Evolutionary conservation across 2,329 filamentous ascomycete genomes (phyloP), one percentile per base, ranked within the genome.

Genomic region (Aspergillus brunneoviolaceus): DNA sequence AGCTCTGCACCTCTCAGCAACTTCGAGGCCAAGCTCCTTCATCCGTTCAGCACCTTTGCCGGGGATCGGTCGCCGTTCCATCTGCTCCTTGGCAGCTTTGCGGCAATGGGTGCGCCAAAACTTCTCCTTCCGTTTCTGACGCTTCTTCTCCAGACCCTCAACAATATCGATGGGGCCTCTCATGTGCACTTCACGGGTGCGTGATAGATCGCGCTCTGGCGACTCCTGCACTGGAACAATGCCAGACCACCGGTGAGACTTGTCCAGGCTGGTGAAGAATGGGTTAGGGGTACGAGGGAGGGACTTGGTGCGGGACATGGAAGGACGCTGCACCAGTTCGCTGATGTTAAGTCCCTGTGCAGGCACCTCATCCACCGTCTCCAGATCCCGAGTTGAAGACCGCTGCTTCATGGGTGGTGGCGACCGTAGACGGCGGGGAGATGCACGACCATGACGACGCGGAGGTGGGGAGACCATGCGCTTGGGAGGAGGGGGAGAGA

Each of bases 81-180:
- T 72, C 65, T 92, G 84, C 67, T 82, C 83, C 68, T 86, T 92
- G 65, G 88, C 87, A 59, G 88, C 89, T 69, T 92, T 91, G 73
- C 92, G 89, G 79, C 91, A 96, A 72, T 94, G 89, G 75, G 96
- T 95, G 70, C 93, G 89, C 73, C 91, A 89, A 70, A 92, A 90
- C 77, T 97, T 96, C 77, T 98, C 93, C 79, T 90, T 92, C 68
- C 95, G 90, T 65, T 95, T 88, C 79, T 95, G 91, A 27, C 93
- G 89, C 80, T 96, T 98, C 77, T 91, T 89, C 80, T 99, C 95
- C 1, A 99, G 85, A 9, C 95, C 95, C 76, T 96, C 96, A 77
- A 97, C 91, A 63, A 97, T 99, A 76, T 98, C 95, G 67, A 99
- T 96, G 39, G 95, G 93, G n/a, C 92, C 92, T 63, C 95, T 90